Conservation (phyloP, 208 protist species). For the Wallacemonas collosoma region DNA sequence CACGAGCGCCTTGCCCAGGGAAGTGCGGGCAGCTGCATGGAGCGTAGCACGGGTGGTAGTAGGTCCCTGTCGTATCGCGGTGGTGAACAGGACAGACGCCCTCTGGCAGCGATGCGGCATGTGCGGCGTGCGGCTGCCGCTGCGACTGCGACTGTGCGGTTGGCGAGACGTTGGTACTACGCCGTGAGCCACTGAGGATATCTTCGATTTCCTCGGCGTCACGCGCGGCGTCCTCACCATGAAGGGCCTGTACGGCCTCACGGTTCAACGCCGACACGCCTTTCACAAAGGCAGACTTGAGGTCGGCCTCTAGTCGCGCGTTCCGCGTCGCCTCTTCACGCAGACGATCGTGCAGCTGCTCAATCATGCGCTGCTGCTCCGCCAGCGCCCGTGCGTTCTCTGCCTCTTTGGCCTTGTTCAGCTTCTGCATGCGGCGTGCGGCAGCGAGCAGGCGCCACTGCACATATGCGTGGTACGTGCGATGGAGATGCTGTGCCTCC, state of each 20-base stretch:
- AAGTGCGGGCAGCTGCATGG: constrained; percentile 38
- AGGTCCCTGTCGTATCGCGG: constrained; percentile 34
- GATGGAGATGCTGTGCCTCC: constrained; percentile 15
- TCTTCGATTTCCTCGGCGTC: constrained; percentile 54
- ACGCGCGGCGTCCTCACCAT: constrained; percentile 35
- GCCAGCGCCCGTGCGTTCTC: background rate
- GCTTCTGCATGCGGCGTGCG: constrained; percentile 20
- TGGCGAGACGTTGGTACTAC: constrained; percentile 10
- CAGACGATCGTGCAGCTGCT: constrained; percentile 26
- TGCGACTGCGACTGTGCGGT: constrained; percentile 11
- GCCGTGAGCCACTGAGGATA: constrained; percentile 38
- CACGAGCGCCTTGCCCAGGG: background rate
- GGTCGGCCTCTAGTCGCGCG: constrained; percentile 54
- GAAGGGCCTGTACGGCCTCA: constrained; percentile 88
- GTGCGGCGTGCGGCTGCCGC: constrained; percentile 16
- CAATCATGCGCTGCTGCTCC: constrained; percentile 27
- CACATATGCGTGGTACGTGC: constrained; percentile 34
- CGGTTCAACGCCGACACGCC: constrained; percentile 90
- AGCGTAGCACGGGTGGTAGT: constrained; percentile 78
- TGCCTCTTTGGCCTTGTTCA: background rate
- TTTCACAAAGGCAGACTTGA: constrained; percentile 82
- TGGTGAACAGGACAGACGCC: constrained; percentile 56
- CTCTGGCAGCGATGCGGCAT: constrained; percentile 4
- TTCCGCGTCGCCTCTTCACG: constrained; percentile 51
- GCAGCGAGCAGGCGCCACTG: constrained; percentile 66